phyloP scores from a whole-genome alignment of 2,329 filamentous ascomycete genomes.

The Rugonectria rugulosa region DNA sequence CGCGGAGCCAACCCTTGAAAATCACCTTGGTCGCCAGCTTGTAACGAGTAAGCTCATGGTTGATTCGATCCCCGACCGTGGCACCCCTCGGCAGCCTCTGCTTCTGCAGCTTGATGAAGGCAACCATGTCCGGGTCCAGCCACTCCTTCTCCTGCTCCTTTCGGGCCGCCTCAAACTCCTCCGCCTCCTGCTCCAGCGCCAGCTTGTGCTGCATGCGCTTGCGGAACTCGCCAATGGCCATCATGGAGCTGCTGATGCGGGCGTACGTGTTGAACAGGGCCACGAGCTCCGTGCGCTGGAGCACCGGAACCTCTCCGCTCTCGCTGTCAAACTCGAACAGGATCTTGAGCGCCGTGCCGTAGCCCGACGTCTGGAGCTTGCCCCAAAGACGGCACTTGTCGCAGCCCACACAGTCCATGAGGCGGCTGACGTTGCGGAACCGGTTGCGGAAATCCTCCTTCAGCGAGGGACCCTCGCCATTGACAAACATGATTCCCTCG shows the following conservation, averaged over 20 bases:
- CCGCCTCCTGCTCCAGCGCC: conserved; percentile 37
- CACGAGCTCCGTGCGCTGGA: conserved; percentile 91
- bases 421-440: conserved; percentile 93
- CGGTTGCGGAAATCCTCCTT: conserved; percentile 98
- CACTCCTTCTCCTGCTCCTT: conserved; percentile 46
- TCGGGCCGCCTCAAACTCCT: conserved; percentile 42
- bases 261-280: conserved; percentile 94
- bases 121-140: conserved; percentile 51
- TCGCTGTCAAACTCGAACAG: conserved; percentile 89
- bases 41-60: conserved; percentile 70
- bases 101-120: conserved; percentile 44
- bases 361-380: conserved; percentile 93
- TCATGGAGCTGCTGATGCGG: conserved; percentile 81
- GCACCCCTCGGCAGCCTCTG: conserved; percentile 42
- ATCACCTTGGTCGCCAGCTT: conserved; percentile 71
- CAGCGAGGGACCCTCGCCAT: conserved; percentile 74
- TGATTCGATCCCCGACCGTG: conserved; percentile 65
- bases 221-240: conserved; percentile 76
- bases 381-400: conserved; percentile 99
- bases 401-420: conserved; percentile 99
- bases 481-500: conserved; percentile 93
- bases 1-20: conserved; percentile 70
- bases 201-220: conserved; percentile 55
- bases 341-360: conserved; percentile 93
- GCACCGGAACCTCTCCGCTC: conserved; percentile 68